Conservation (phyloP, 2,329 filamentous ascomycete genomes). For the Cytospora piceicola region DNA sequence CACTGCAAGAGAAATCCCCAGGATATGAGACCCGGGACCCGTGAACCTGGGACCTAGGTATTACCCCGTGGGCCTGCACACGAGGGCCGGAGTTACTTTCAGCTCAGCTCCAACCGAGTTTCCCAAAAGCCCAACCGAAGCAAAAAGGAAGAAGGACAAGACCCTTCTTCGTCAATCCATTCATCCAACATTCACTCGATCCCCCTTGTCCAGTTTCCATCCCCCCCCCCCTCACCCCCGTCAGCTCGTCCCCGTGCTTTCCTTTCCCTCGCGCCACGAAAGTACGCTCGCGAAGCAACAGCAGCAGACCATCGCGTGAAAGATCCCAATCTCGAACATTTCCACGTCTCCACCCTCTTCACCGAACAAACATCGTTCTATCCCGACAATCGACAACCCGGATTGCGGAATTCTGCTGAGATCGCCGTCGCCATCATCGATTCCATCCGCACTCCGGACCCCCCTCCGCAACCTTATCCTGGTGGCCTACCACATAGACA, state of each 20-base stretch:
- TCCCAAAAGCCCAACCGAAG: slow-evolving; percentile 9
- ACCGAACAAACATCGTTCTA: slow-evolving; percentile 8
- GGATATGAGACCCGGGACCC: not conserved
- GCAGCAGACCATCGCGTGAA: not conserved
- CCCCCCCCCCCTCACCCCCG: not conserved
- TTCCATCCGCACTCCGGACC: slow-evolving; percentile 4
- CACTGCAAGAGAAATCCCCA: not conserved
- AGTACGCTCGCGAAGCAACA: not conserved
- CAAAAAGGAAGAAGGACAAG: slow-evolving; percentile 5
- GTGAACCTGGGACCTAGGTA: not conserved
- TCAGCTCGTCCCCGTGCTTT: slow-evolving; percentile 9
- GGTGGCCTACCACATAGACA: slow-evolving; percentile 5
- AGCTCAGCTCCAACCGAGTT: slow-evolving; percentile 3
- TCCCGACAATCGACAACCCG: slow-evolving; percentile 26
- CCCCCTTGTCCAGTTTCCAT: not conserved
- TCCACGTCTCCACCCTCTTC: slow-evolving; percentile 21
- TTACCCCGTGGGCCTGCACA: not conserved
- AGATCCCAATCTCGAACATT: slow-evolving; percentile 20
- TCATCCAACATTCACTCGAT: not conserved
- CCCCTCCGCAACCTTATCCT: slow-evolving; percentile 21
- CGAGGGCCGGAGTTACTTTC: slow-evolving; percentile 11
- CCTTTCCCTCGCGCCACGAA: slow-evolving; percentile 18
- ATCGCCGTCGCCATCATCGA: slow-evolving; percentile 16
- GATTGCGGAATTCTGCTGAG: slow-evolving; percentile 17
- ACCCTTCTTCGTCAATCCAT: slow-evolving; percentile 5